phyloP scores from a whole-genome alignment of 495 filamentous ascomycete genomes.

The Aspergillus funiculosus region DNA sequence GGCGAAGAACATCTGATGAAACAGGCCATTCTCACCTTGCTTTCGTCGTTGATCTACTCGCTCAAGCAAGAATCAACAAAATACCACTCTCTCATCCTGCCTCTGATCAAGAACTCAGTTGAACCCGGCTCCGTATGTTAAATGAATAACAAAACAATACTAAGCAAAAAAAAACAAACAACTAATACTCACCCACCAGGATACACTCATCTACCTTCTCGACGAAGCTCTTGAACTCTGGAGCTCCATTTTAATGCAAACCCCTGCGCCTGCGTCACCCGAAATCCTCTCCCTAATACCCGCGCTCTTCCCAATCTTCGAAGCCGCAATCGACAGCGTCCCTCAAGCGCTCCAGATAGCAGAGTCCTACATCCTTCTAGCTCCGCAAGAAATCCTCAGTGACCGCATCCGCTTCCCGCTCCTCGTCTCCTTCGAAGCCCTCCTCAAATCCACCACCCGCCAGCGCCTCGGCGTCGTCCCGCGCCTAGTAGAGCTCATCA shows the following conservation, averaged over 20 bases:
- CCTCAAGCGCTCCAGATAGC: constrained; percentile 64
- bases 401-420: constrained; percentile 54
- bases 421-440: constrained; percentile 51
- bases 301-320: constrained; percentile 63
- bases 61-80: constrained; percentile 67
- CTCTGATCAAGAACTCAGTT: constrained; percentile 70
- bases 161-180: constrained; percentile 15
- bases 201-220: constrained; percentile 74
- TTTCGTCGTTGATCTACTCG: constrained; percentile 69
- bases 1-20: constrained; percentile 84
- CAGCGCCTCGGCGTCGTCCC: constrained; percentile 63
- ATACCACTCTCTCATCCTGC: constrained; percentile 69
- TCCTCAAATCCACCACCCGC: constrained; percentile 49
- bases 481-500: constrained; percentile 61
- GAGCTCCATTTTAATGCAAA: constrained; percentile 68
- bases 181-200: constrained; percentile 30
- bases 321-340: constrained; percentile 63
- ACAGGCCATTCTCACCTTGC: constrained; percentile 79
- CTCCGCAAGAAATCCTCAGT: constrained; percentile 67
- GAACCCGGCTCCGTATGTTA: constrained; percentile 64
- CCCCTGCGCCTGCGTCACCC: constrained; percentile 55
- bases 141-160: constrained; percentile 8
- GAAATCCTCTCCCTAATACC: constrained; percentile 64
- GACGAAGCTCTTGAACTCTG: constrained; percentile 91
- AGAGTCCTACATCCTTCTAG: constrained; percentile 73